Base-by-base conservation (phyloP, 1,139 yeast species). In the Magnusiomyces suaveolens region DNA sequence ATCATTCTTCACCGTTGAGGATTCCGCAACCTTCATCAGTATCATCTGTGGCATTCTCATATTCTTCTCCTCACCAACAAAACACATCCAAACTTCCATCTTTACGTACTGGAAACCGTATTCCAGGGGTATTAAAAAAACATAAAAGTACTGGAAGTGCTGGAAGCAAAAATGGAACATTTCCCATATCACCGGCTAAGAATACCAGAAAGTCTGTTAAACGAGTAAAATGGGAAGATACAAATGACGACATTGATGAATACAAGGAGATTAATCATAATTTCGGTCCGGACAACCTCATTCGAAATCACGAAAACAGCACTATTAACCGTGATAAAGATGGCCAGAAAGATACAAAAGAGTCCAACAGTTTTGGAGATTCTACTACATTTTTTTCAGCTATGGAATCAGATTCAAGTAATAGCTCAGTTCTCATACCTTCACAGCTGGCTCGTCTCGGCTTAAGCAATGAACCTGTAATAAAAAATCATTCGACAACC, bases 171-270 rank as follows among this genome's bases (percentile, higher is more conserved):
- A 6, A 36, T 36, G 18, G 41, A 16, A 10, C 18, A 4, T 14
- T 10, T 36, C 18, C 56, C 14, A 56, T 60, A 6, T 62, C 65
- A 1, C 65, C 66, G 1, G 47, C 54, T 2, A 54, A 53, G 10
- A 56, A 56, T 16, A 51, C 53, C 36, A 56, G 60, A 8, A 61
- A 61, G 48, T 58, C 65, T 2, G 56, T 60, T 2, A 64, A 64
- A 46, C 56, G 66, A 36, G 68, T 64, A 1, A 54, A 67, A 46
- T 64, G 68, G 68, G 65, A 63, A 47, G 67, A 63, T 50, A 63
- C 58, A 39, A 44, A 49, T 48, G 52, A 51, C 12, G 33, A 26
- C 20, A 18, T 3, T 10, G 12, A 44, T 12, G 25, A 38, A 16
- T 33, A 24, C 12, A 36, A 48, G 38, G 51, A 39, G 38, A 33